These are phyloP conservation scores for Climacium dendroides DNA, from an alignment of 225 moss, liverwort and hornwort species.

Conservation along the genomic window DNA sequence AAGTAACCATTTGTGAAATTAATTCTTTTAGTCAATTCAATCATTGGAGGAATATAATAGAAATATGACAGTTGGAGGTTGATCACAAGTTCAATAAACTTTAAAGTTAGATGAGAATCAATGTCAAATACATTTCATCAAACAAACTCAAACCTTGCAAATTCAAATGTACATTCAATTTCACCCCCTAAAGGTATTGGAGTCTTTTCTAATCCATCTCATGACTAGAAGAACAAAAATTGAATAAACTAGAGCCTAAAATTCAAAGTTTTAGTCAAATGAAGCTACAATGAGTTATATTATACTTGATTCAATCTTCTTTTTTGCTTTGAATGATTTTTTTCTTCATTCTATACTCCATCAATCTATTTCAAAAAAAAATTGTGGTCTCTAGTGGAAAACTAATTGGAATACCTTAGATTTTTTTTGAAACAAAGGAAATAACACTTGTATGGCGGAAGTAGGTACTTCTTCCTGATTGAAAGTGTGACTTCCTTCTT, in stretches of 20 bases:
- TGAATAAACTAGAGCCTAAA: neutral
- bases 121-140: neutral
- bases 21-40: neutral
- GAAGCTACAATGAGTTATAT: neutral
- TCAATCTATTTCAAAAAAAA: too few relatives aligned
- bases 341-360: too few relatives aligned
- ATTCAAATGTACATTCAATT: neutral
- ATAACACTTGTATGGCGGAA: too few relatives aligned
- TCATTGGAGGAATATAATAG: neutral
- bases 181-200: neutral
- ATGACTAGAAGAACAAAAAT: neutral
- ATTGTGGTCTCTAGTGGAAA: too few relatives aligned
- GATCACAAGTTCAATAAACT: neutral
- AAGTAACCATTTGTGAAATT: neutral
- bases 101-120: neutral
- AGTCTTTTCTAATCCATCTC: neutral
- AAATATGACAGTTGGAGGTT: neutral
- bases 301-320: neutral
- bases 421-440: too few relatives aligned
- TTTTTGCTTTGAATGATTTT: neutral
- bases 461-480: too few relatives aligned
- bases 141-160: neutral
- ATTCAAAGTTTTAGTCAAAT: neutral
- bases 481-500: too few relatives aligned
- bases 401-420: too few relatives aligned